phyloP scores from a whole-genome alignment of 805 yeast species.

The Pichia pseudocactophila region DNA sequence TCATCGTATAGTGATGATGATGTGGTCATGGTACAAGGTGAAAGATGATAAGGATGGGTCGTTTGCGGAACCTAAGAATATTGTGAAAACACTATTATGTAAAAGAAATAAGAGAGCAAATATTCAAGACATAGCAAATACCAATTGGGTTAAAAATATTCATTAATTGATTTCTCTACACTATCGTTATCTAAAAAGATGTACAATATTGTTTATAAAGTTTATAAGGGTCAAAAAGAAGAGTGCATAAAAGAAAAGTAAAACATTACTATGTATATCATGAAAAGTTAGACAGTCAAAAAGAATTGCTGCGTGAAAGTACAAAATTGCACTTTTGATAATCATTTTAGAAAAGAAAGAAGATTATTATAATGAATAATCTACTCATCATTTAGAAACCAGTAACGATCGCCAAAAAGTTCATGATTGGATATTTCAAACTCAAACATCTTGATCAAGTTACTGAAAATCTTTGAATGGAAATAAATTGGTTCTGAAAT shows the following conservation, averaged over 20 bases:
- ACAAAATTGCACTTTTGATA: too few species aligned
- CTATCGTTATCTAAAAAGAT: background rate
- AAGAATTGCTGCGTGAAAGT: too few species aligned
- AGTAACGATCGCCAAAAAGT: constrained; percentile 21
- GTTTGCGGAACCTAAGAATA: constrained; percentile 32
- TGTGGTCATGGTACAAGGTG: constrained; percentile 75
- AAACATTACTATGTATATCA: background rate
- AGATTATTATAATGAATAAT: too few species aligned
- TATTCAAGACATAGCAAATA: constrained; percentile 9
- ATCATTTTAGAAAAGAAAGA: background rate
- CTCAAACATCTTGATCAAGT: constrained; percentile 37
- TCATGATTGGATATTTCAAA: constrained; percentile 29
- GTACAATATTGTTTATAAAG: background rate
- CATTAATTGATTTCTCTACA: background rate
- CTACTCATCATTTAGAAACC: constrained; percentile 15
- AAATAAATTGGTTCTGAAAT: constrained; percentile 36
- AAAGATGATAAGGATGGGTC: constrained; percentile 23
- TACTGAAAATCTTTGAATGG: constrained; percentile 42
- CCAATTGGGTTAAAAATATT: constrained; percentile 26
- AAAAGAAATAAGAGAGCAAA: constrained; percentile 30
- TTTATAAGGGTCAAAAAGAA: background rate
- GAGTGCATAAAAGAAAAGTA: background rate
- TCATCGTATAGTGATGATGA: constrained; percentile 85
- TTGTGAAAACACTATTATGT: constrained; percentile 43
- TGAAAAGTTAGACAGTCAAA: background rate